Base-by-base conservation (phyloP, 1,284 basidiomycete genomes). In the Pisolithus thermaeus region DNA sequence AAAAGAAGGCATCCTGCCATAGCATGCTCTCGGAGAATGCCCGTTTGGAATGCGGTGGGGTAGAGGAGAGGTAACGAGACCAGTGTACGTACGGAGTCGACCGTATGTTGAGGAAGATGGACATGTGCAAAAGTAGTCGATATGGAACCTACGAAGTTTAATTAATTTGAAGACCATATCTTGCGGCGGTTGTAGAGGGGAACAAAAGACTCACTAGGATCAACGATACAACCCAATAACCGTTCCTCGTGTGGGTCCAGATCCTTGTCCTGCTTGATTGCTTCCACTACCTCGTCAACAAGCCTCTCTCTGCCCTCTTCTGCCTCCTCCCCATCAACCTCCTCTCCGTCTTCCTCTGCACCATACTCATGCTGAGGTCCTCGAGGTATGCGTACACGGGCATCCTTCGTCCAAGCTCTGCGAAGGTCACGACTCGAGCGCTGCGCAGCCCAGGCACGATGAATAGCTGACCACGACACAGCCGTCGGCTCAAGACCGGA, bases 61-160 rank as follows among this genome's bases (percentile, higher is more conserved):
- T 94, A 86, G 30, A 98, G 77, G 37, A 98, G 73, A 1, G 95
- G 95, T 25, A 98, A 72, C 2, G 92, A 95, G 18, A 97, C 92
- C 60, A 97, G 86, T 0, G 90, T 92, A 57, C 92, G 81, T 38
- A 95, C 84, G 12, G 90, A 86, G 66, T 96, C 92, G 49, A 94
- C 87, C 0, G 91, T 94, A 61, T 86, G 83, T 18, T 80, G 68
- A 12, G 92, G 91, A 32, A 96, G 78, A 65, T 94, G 90, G n/a
- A 95, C 92, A 58, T 93, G 87, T 47, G 75, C 74, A 68, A 95
- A 95, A 1, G 86, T 83, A 7, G 91, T 92, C n/a, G 84, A 77
- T 70, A 91, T 81, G 0, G 84, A 75, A 38, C 70, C 87, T 89
- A 58, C 8, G 50, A 45, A 45, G 27, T 27, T 4, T 52, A 55